Evolutionary conservation across 179 eudicot species (phyloP), one percentile per base, ranked within the genome.

Genomic region (Patellifolia procumbens): DNA sequence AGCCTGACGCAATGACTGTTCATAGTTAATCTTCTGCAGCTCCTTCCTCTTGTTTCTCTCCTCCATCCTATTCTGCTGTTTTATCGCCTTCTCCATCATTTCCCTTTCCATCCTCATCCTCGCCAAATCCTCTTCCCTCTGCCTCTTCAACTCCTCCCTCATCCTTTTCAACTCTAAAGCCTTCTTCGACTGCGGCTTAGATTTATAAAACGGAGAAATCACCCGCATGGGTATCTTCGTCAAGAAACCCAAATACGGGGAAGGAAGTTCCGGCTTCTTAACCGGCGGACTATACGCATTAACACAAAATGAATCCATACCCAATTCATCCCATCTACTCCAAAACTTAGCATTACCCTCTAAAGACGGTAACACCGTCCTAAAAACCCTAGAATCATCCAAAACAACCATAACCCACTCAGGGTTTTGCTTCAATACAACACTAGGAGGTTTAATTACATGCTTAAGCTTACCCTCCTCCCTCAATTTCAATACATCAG

Each of bases 251-350:
- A 91, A 78, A 74, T 90, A 89, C 4, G 98, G 86, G 0, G 80
- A 10, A 12, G 98, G 98, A 10, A 93, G n/a, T 61, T 91, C 93
- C 2, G 95, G 97, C 72, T 73, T 89, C 81, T 89, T 91, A 78
- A 91, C 80, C 0, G 98, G 94, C 0, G 98, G 98, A 58, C 80
- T 86, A 83, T 88, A 93, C 11, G 98, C 97, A 77, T 91, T 91
- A 35, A 93, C 88, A 84, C 93, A 91, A 68, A 88, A 13, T 1
- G 84, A 73, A 69, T 90, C 92, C 42, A 91, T 70, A 32, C 77
- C 65, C 80, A 93, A 83, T 73, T 88, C 97, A 76, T 87, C 91
- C 98, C 98, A 91, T 53, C 56, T 78, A 22, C 70, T 81, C 98
- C 98, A 93, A 84, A 93, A 93, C 76, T 69, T 90, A n/a, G 85